phyloP scores from a whole-genome alignment of 2,329 filamentous ascomycete genomes.

The Colletotrichum lini region DNA sequence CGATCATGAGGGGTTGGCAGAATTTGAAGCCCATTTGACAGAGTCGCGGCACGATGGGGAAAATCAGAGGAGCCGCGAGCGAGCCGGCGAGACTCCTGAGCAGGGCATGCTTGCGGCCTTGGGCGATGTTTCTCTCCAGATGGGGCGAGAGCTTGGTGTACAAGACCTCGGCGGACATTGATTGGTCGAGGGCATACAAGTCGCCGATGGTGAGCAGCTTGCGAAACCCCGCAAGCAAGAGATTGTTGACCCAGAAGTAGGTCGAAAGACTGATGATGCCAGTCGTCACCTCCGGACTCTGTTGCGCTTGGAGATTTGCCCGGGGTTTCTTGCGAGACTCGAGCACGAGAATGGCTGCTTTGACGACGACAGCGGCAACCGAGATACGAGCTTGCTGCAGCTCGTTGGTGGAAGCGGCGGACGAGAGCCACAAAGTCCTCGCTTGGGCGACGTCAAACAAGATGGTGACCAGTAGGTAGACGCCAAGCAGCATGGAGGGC shows the following conservation, averaged over 20 bases:
- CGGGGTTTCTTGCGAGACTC: conserved; percentile 45
- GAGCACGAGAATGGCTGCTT: conserved; percentile 43
- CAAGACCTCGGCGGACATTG: conserved; percentile 20
- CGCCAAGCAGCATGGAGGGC: conserved; percentile 37
- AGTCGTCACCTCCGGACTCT: conserved; percentile 56
- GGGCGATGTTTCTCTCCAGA: conserved; percentile 24
- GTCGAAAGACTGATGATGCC: conserved; percentile 50
- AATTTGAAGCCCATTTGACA: conserved; percentile 52
- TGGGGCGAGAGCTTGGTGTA: conserved; percentile 22
- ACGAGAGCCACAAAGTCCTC: conserved; percentile 26
- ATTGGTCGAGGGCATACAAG: conserved; percentile 45
- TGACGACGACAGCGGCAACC: conserved; percentile 41
- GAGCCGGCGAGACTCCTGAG: conserved; percentile 47
- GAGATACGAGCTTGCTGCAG: conserved; percentile 34
- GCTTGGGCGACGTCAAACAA: conserved; percentile 14
- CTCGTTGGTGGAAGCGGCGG: conserved; percentile 5
- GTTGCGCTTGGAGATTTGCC: conserved; percentile 44
- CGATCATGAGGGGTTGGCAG: conserved; percentile 58
- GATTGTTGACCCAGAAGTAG: conserved; percentile 53
- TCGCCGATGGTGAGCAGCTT: conserved; percentile 50
- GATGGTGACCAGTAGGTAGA: conserved; percentile 20
- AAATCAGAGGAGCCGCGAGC: conserved; percentile 50
- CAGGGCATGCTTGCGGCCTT: conserved; percentile 46
- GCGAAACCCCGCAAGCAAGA: conserved; percentile 52
- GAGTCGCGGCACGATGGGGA: conserved; percentile 53